Base-by-base conservation (phyloP, 257 asterid genomes). In the Parsonsia alboflavescens region DNA sequence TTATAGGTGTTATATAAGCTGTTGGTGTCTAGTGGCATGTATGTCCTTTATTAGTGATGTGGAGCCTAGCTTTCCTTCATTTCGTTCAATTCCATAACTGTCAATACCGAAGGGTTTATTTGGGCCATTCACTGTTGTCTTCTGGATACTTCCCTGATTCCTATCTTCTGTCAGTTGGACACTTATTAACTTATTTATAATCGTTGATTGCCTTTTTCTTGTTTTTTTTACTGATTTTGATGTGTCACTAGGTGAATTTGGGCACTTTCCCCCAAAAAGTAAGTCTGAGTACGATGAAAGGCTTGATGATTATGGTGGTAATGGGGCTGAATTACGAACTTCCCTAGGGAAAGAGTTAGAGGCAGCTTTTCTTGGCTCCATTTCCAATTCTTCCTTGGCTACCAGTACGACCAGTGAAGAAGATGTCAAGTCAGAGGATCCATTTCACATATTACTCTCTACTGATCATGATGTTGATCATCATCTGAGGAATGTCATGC, bases 371-470 rank as follows among this genome's bases (percentile, higher is more conserved):
- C 81, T 80, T 44, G 78, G 76, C 71, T 80, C 76, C 58, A 30
- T 75, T 53, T 79, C 83, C 33, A 59, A 80, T 70, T 82, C 82
- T 66, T 82, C 80, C 68, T 66, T 77, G 85, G 71, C 70, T 59
- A 77, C 79, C 2, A 72, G 84, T 70, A 82, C 74, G 63, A 75
- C 81, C 75, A 70, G 81, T 19, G 80, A 79, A 82, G 89, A 85
- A 64, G 79, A 78, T 74, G 62, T 71, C 22, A 75, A 72, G 72
- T 44, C 76, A 6, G 84, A 72, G 59, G 71, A 64, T 26, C 86
- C 87, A 13, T 78, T 59, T 77, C 75, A 72, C 52, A 22, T 57
- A 30, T 54, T 77, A 73, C 65, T 56, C 52, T 78, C 81, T 33
- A 84, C 86, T 33, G 82, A 70, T 22, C 69, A 77, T 75, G 62